Evolutionary conservation across 179 eudicot genomes (phyloP).

Genomic region (Silene vulgaris): DNA sequence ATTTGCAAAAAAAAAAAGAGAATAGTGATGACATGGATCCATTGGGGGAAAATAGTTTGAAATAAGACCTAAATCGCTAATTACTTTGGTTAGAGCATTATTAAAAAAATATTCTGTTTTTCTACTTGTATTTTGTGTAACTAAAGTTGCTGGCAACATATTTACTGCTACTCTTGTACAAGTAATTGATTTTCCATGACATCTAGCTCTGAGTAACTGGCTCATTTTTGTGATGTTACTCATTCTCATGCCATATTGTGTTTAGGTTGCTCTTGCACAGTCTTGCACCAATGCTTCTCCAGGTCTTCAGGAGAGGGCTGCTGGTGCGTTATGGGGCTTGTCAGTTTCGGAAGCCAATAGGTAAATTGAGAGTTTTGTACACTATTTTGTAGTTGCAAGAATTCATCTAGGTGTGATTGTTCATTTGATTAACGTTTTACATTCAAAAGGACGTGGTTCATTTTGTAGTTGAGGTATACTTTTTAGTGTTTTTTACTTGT

Average conservation of each 20-base stretch:
- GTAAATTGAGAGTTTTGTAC: slow-evolving; percentile 30
- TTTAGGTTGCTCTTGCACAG: slow-evolving; percentile 84
- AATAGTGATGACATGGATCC: no score
- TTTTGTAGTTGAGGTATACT: neutral
- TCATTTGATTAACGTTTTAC: neutral
- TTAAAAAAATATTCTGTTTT: no score
- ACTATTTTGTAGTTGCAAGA: neutral
- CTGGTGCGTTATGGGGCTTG: slow-evolving; percentile 99
- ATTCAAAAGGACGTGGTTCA: neutral
- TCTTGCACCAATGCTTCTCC: slow-evolving; percentile 86
- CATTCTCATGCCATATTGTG: slow-evolving; percentile 14
- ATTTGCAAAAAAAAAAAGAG: no score
- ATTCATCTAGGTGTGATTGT: neutral
- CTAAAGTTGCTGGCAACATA: neutral
- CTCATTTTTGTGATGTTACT: slow-evolving; percentile 2
- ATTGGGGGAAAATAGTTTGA: no score
- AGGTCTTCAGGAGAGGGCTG: slow-evolving; percentile 99
- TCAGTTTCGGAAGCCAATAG: slow-evolving; percentile 97
- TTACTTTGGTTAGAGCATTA: no score
- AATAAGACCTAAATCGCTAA: no score
- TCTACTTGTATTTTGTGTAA: no score
- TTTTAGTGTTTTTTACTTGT: neutral
- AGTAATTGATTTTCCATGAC: slow-evolving; percentile 1
- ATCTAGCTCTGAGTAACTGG: neutral
- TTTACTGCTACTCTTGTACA: neutral